Evolutionary conservation across 2,329 filamentous ascomycete species (phyloP), one percentile per base, ranked within the genome.

Genomic region (Pseudogymnoascus sp.): DNA sequence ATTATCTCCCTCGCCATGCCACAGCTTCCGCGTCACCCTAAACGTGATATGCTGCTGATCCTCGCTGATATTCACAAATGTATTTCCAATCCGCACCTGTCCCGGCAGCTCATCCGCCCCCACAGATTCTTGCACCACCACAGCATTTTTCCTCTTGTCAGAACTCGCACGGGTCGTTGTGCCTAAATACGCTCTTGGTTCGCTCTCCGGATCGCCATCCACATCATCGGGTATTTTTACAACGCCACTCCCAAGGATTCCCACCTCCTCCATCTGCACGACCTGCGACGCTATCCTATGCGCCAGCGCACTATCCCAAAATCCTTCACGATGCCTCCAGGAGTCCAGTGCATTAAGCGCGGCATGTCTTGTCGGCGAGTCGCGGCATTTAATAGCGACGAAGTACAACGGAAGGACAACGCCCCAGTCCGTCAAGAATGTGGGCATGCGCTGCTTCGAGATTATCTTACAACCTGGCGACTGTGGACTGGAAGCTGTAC

Each of bases 291-390:
- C 45, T 4, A 55, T 55, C 13, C 12, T 55, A 31, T 55, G 45
- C 52, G 27, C 59, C 4, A 60, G 7, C 25, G 40, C 40, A n/a
- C 40, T 60, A 60, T 60, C 59, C 59, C 59, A 60, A n/a, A 60
- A 42, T 6, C 59, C 59, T 25, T 60, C 59, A 5, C 59, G 37
- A 31, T 45, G 37, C 13, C 40, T 35, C 37, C 33, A 39, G 12
- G 36, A 31, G 8, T 40, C 15, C 5, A 60, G 21, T 1, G 31
- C 37, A 15, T 40, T 45, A 4, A 60, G 37, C 5, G 59, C 59
- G 7, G 37, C n/a, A 29, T 60, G 59, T 31, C 36, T 35, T 2
- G 40, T 60, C 2, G 27, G 37, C 15, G 36, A 39, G 33, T 42
- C 31, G 25, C 59, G 59, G 31, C 59, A 60, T 31, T 60, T 60